Evolutionary conservation across 2,329 filamentous ascomycete genomes (phyloP).

Genomic region (Neofusicoccum parvum): DNA sequence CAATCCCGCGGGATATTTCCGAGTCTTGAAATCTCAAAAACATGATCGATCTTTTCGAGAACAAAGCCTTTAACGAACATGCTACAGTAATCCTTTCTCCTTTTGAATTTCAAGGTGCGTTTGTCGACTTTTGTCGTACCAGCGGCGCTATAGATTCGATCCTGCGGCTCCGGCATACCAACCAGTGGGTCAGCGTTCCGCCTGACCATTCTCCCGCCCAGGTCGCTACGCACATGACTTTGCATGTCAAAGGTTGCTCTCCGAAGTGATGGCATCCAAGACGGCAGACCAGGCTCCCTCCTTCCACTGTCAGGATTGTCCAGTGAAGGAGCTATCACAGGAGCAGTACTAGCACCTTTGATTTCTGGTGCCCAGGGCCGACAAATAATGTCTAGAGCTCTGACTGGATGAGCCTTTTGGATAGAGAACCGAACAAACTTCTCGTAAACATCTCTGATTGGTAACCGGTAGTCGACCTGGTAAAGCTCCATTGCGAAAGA

Average conservation of each 20-base stretch:
- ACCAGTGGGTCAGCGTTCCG: constrained; percentile 41
- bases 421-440: constrained; percentile 41
- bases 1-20: constrained; percentile 27
- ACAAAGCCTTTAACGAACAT: constrained; percentile 38
- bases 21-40: constrained; percentile 22
- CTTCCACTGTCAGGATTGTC: too few relatives aligned
- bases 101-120: constrained; percentile 15
- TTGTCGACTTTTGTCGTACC: constrained; percentile 29
- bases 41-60: constrained; percentile 27
- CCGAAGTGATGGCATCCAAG: constrained; percentile 31
- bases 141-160: constrained; percentile 37
- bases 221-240: constrained; percentile 24
- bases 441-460: constrained; percentile 36
- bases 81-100: constrained; percentile 30
- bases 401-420: constrained; percentile 24
- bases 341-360: too few relatives aligned
- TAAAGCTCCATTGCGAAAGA: constrained; percentile 24
- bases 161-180: constrained; percentile 29
- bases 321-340: too few relatives aligned
- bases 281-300: constrained; percentile 30
- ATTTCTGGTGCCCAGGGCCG: constrained; percentile 41
- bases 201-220: constrained; percentile 31
- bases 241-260: constrained; percentile 31
- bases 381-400: constrained; percentile 43
- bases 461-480: constrained; percentile 35